A percentile compares a stretch with the other conserved stretches of the same genome.
These are phyloP conservation scores for Scalesia atractyloides DNA, from an alignment of 129 eudicot species.

Conservation along the genomic window DNA sequence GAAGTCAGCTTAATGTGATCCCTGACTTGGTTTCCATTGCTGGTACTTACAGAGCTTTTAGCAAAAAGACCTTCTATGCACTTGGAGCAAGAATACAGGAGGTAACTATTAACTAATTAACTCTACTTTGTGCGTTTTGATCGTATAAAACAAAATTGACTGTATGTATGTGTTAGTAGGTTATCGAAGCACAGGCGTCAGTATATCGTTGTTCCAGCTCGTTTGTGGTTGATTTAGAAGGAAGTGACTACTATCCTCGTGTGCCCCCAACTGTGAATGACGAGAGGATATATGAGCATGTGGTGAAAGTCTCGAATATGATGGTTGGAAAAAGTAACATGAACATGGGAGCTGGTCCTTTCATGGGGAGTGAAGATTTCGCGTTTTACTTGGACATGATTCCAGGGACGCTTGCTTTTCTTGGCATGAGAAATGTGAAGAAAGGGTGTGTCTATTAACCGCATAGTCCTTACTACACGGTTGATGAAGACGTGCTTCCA, in stretches of 20 bases:
- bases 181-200: constrained; percentile 49
- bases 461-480: constrained; percentile 52
- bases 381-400: constrained; percentile 54
- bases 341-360: constrained; percentile 21
- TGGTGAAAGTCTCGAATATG: constrained; percentile 31
- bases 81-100: constrained; percentile 63
- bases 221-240: constrained; percentile 45
- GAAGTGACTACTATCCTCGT: constrained; percentile 42
- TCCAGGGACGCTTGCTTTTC: constrained; percentile 50
- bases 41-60: constrained; percentile 71
- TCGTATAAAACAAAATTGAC: too few species aligned
- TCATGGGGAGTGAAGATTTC: constrained; percentile 78
- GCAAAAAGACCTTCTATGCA: constrained; percentile 50
- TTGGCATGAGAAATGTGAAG: constrained; percentile 54
- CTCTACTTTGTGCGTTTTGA: too few species aligned
- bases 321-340: constrained; percentile 49
- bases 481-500: constrained; percentile 64
- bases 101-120: constrained; percentile 30
- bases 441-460: constrained; percentile 35
- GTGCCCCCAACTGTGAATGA: constrained; percentile 61
- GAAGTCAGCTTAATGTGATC: constrained; percentile 39
- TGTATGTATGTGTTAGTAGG: constrained; percentile 20
- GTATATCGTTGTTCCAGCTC: constrained; percentile 50
- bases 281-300: constrained; percentile 51
- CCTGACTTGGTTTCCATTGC: constrained; percentile 54